These are phyloP conservation scores for Fusarium cicatricum DNA, from an alignment of 2,329 filamentous ascomycete species.

Conservation along the genomic window DNA sequence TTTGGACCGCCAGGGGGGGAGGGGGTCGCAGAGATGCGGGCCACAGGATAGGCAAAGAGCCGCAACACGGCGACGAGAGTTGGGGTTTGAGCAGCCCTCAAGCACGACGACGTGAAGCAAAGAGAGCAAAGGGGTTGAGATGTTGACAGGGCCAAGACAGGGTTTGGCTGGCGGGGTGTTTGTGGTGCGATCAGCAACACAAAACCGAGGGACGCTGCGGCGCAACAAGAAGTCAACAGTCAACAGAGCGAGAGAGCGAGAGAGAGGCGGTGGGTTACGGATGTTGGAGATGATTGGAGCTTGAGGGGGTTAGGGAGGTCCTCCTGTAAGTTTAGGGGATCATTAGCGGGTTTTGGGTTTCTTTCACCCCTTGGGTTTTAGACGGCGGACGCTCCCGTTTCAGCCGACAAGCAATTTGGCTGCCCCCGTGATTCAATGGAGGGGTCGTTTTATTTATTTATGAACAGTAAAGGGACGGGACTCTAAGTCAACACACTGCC, in stretches of 20 bases:
- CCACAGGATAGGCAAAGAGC: conserved; percentile 33
- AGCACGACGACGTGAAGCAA: conserved; percentile 15
- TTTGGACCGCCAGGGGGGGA: conserved; percentile 33
- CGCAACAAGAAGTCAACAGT: conserved; percentile 33
- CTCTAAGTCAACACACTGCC: conserved; percentile 28
- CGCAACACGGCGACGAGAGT: conserved; percentile 39
- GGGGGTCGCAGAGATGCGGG: conserved; percentile 37
- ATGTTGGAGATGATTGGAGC: conserved; percentile 37
- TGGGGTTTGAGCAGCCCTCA: conserved; percentile 22
- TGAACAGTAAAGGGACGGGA: too few relatives aligned
- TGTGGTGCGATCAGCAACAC: conserved; percentile 35
- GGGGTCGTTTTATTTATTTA: not conserved
- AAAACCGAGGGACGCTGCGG: conserved; percentile 32
- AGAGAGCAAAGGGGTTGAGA: conserved; percentile 9
- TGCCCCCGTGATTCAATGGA: conserved; percentile 3
- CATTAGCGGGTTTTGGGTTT: conserved; percentile 15
- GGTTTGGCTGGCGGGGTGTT: conserved; percentile 33
- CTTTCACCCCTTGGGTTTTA: conserved; percentile 9
- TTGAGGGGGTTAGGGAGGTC: not conserved
- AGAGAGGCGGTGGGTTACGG: conserved; percentile 36
- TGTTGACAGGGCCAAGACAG: conserved; percentile 27
- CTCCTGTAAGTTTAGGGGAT: conserved; percentile 30
- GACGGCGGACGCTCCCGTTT: conserved; percentile 2
- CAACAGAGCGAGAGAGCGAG: conserved; percentile 27
- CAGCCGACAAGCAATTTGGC: conserved; percentile 15